Percentiles rank a stretch among this genome's conserved stretches.
Conservation (phyloP, 2,329 filamentous ascomycete species). For the Colletotrichum tropicale region DNA sequence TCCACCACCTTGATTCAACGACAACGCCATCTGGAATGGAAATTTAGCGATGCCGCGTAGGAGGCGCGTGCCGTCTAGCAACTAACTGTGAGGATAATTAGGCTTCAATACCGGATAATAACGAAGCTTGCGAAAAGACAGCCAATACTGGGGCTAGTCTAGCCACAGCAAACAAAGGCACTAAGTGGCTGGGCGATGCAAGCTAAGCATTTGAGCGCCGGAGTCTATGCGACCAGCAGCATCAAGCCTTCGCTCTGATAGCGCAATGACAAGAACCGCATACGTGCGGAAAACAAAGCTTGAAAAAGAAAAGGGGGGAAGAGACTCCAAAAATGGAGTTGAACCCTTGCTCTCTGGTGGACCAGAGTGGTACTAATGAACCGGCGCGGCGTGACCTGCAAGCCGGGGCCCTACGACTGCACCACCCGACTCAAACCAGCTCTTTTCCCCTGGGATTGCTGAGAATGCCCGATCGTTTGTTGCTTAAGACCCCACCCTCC, state of each 20-base stretch:
- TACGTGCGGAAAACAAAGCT: not conserved
- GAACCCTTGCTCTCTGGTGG: not conserved
- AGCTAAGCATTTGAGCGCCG: not conserved
- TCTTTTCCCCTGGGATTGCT: not conserved
- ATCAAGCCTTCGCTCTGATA: not conserved
- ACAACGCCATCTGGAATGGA: not conserved
- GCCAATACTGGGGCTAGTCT: fast-evolving
- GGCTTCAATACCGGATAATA: fast-evolving
- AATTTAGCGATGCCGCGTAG: not conserved
- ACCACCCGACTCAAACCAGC: not conserved
- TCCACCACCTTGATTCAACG: not conserved
- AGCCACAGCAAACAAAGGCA: fast-evolving
- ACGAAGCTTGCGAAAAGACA: fast-evolving
- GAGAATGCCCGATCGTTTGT: not conserved
- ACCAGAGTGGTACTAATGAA: not conserved
- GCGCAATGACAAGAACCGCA: not conserved
- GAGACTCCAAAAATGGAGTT: not conserved
- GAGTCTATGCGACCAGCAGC: fast-evolving
- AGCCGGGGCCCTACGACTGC: not conserved
- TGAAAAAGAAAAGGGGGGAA: not conserved
- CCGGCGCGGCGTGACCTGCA: not conserved
- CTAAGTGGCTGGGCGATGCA: not conserved
- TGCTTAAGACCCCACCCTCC: not conserved
- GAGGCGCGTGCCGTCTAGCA: not conserved
- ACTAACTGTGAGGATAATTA: fast-evolving